These are phyloP conservation scores for Letharia columbiana DNA, from an alignment of 495 filamentous ascomycete species.

Conservation along the genomic window DNA sequence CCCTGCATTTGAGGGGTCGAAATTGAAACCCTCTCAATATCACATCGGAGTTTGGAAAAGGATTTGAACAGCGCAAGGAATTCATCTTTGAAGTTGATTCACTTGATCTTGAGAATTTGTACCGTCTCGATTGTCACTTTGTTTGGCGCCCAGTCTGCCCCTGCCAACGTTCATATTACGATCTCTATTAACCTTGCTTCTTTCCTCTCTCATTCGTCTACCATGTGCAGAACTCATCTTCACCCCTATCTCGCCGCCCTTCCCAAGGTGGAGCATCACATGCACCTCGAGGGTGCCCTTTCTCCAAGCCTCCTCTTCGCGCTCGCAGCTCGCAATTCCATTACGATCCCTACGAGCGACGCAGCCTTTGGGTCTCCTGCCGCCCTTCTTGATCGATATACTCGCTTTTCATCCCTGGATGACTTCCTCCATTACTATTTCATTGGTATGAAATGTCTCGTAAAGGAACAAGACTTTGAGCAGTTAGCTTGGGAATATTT, in stretches of 20 bases:
- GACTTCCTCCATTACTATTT: constrained; percentile 77
- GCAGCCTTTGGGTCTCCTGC: constrained; percentile 51
- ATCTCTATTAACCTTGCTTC: neutral
- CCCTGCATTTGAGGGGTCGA: too few relatives aligned
- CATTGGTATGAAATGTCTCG: constrained; percentile 61
- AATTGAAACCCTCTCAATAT: too few relatives aligned
- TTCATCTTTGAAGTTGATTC: too few relatives aligned
- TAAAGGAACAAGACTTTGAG: constrained; percentile 55
- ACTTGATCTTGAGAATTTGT: too few relatives aligned
- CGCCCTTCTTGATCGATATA: constrained; percentile 51
- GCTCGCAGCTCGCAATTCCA: constrained; percentile 54
- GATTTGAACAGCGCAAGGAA: too few relatives aligned
- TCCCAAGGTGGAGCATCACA: constrained; percentile 74
- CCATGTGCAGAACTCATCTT: constrained; percentile 44
- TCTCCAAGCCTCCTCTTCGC: constrained; percentile 59
- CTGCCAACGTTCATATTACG: neutral
- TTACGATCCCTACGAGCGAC: constrained; percentile 50
- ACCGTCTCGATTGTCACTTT: neutral
- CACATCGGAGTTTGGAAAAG: too few relatives aligned
- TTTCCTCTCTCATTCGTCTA: neutral
- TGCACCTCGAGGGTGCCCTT: constrained; percentile 67
- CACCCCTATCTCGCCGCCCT: constrained; percentile 57
- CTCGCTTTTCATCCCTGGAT: constrained; percentile 58
- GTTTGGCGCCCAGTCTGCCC: neutral
- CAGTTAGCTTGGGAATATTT: constrained; percentile 70